Conservation (phyloP, 2,329 filamentous ascomycete genomes). For the Coleophoma crateriformis region DNA sequence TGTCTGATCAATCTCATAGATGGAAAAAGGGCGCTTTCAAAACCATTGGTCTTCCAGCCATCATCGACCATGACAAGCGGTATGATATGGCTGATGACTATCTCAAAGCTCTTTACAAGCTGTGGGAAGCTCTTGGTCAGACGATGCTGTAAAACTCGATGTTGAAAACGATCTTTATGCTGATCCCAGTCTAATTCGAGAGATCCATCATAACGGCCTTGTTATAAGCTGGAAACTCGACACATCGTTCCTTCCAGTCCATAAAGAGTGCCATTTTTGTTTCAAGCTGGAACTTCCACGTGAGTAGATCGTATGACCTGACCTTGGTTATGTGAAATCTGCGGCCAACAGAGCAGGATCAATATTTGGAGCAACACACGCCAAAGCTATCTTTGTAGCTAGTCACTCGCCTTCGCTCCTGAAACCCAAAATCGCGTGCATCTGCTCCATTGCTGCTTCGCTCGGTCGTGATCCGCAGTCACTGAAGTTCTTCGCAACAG, state of each 20-base stretch:
- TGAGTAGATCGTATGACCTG: conserved; percentile 35
- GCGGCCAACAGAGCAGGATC: conserved; percentile 47
- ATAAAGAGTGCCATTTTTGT: conserved; percentile 60
- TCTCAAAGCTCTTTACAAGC: conserved; percentile 58
- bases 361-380: conserved; percentile 60
- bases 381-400: conserved; percentile 63
- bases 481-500: conserved; percentile 62
- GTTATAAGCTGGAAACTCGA: conserved; percentile 56
- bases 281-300: conserved; percentile 63
- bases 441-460: conserved; percentile 46
- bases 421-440: conserved; percentile 53
- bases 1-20: too few relatives aligned
- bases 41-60: too few relatives aligned
- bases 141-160: conserved; percentile 45
- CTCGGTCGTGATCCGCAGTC: conserved; percentile 48
- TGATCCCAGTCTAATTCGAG: conserved; percentile 33
- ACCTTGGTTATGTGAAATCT: background rate
- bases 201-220: conserved; percentile 56
- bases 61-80: conserved; percentile 56
- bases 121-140: conserved; percentile 63
- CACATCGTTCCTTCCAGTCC: conserved; percentile 59
- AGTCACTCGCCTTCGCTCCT: conserved; percentile 55
- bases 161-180: background rate
- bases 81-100: conserved; percentile 61
- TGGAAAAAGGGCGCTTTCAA: too few relatives aligned